phyloP scores from a whole-genome alignment of 352 stramenopile species.

The Thalassiosira exigua region DNA sequence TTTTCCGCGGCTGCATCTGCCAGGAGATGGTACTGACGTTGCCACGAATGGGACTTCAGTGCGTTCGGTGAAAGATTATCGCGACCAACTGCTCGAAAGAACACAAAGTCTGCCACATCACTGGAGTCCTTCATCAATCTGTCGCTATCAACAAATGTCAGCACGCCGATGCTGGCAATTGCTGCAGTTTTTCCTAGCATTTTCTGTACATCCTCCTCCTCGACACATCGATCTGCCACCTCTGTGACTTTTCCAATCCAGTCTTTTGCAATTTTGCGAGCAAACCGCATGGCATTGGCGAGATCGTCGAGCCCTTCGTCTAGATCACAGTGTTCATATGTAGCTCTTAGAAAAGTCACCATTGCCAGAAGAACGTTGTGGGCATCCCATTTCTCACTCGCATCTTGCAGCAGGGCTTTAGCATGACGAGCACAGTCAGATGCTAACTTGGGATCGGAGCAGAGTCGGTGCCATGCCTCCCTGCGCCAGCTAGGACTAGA shows the following conservation, averaged over 20 bases:
- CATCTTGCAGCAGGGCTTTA: constrained; percentile 8
- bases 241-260: constrained; percentile 12
- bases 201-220: constrained; percentile 8
- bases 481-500: constrained; percentile 1
- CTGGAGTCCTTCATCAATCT: not conserved
- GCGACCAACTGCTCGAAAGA: constrained; percentile 11
- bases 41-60: constrained; percentile 16
- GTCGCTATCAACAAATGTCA: constrained; percentile 17
- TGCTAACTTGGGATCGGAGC: constrained; percentile 6
- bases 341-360: not conserved
- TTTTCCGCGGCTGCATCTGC: constrained; percentile 10
- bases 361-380: constrained; percentile 25
- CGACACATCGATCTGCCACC: not conserved
- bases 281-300: not conserved
- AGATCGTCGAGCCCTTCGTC: too few relatives aligned
- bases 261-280: constrained; percentile 17
- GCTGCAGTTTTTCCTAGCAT: constrained; percentile 8
- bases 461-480: constrained; percentile 3
- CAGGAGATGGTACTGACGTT: constrained; percentile 16
- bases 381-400: constrained; percentile 3
- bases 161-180: constrained; percentile 6
- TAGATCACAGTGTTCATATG: not conserved
- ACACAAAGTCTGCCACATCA: constrained; percentile 21
- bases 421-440: constrained; percentile 12
- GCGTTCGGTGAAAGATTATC: constrained; percentile 17